phyloP scores from a whole-genome alignment of 345 rosid species.

The Hypericum perforatum region DNA sequence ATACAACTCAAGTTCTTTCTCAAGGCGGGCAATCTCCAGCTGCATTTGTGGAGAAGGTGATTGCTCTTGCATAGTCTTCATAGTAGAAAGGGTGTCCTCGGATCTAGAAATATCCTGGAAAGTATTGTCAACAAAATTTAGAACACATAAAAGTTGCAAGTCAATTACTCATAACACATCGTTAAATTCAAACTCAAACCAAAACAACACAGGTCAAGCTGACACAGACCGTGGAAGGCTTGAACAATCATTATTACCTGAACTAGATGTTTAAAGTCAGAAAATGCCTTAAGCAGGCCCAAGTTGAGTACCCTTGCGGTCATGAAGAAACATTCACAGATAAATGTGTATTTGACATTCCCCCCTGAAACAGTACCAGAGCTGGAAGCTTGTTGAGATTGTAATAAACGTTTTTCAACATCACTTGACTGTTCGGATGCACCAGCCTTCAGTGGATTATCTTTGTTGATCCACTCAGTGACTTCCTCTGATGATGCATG shows the following conservation, averaged over 20 bases:
- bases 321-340: conserved; percentile 98
- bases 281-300: conserved; percentile 91
- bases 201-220: background rate
- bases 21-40: conserved; percentile 58
- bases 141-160: background rate
- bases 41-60: conserved; percentile 57
- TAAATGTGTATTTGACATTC: conserved; percentile 51
- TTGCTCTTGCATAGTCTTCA: conserved; percentile 65
- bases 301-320: conserved; percentile 92
- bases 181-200: background rate
- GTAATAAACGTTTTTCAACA: conserved; percentile 46
- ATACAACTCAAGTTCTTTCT: conserved; percentile 66
- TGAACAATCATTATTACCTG: conserved; percentile 44
- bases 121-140: background rate
- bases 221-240: conserved; percentile 1
- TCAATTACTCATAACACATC: background rate
- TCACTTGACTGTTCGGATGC: conserved; percentile 25
- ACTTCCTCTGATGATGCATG: conserved; percentile 94
- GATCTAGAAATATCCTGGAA: conserved; percentile 74
- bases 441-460: conserved; percentile 22
- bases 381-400: conserved; percentile 71
- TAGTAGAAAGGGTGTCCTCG: conserved; percentile 61
- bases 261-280: conserved; percentile 90
- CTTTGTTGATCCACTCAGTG: conserved; percentile 61
- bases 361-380: conserved; percentile 36